Conservation (phyloP, 352 stramenopile genomes). For the Hyphochytrium catenoides region DNA sequence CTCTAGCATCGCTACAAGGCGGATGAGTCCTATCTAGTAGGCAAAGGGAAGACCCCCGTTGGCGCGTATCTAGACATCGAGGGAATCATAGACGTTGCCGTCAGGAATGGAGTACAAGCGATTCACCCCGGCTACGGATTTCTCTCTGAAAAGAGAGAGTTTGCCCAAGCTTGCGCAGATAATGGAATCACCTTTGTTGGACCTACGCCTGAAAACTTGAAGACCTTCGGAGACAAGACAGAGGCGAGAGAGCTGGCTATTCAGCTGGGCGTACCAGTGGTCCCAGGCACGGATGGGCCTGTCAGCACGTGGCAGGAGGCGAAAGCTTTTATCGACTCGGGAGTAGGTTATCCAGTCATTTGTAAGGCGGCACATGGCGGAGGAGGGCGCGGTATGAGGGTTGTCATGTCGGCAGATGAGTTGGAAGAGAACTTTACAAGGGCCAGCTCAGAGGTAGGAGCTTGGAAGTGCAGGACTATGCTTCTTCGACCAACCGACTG, state of each 20-base stretch:
- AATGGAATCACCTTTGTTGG: conserved; percentile 85
- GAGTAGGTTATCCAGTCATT: conserved; percentile 82
- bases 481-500: conserved; percentile 1
- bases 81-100: conserved; percentile 72
- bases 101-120: conserved; percentile 71
- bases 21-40: conserved; percentile 82
- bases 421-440: conserved; percentile 63
- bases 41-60: conserved; percentile 67
- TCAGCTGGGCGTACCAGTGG: conserved; percentile 56
- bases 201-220: conserved; percentile 74
- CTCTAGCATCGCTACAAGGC: conserved; percentile 85
- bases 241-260: conserved; percentile 63
- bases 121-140: conserved; percentile 96
- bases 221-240: conserved; percentile 66
- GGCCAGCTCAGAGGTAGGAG: conserved; percentile 36
- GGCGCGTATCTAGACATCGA: conserved; percentile 85
- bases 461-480: neutral
- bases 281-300: conserved; percentile 64
- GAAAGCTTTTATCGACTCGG: conserved; percentile 60
- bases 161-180: conserved; percentile 69
- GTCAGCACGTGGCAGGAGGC: conserved; percentile 68
- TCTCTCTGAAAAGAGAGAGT: conserved; percentile 81
- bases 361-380: conserved; percentile 95
- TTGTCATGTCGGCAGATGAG: conserved; percentile 52
- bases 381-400: conserved; percentile 87